phyloP scores from a whole-genome alignment of 208 protist species.

The Wallacemonas sp. region DNA sequence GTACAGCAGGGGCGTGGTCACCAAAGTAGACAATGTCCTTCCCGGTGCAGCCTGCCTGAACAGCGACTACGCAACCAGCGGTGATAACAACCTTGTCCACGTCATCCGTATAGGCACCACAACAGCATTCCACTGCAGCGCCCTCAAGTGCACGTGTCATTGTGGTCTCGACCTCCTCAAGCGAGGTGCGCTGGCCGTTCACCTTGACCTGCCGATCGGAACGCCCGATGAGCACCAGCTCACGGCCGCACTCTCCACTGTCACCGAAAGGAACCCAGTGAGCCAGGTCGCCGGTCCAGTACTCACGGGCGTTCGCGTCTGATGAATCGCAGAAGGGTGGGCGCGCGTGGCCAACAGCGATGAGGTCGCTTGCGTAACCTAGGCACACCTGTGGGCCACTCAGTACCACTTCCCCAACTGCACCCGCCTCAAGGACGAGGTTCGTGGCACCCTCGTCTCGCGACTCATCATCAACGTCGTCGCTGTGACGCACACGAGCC shows the following conservation, averaged over 20 bases:
- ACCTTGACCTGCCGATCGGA: conserved; percentile 56
- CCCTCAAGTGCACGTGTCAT: conserved; percentile 9
- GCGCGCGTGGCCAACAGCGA: background rate
- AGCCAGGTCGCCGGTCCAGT: conserved; percentile 47
- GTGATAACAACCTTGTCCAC: background rate
- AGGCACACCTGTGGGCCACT: conserved; percentile 46
- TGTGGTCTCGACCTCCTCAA: conserved; percentile 54
- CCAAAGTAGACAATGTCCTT: background rate
- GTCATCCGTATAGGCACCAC: background rate
- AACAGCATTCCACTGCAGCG: conserved; percentile 31
- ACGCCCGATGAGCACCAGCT: conserved; percentile 30
- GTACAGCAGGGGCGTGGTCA: conserved; percentile 6
- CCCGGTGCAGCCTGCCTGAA: background rate
- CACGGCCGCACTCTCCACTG: background rate
- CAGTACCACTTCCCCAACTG: conserved; percentile 38
- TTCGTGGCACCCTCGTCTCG: background rate
- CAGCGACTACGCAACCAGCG: background rate
- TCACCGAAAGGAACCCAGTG: background rate
- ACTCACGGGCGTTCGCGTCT: conserved; percentile 16
- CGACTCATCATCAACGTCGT: background rate
- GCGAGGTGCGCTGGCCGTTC: conserved; percentile 48
- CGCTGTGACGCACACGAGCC: background rate
- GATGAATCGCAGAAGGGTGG: conserved; percentile 1
- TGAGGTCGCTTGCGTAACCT: conserved; percentile 31
- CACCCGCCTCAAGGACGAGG: background rate